Base-by-base conservation (phyloP, 352 stramenopile genomes). In the Globisporangium spinosum region DNA sequence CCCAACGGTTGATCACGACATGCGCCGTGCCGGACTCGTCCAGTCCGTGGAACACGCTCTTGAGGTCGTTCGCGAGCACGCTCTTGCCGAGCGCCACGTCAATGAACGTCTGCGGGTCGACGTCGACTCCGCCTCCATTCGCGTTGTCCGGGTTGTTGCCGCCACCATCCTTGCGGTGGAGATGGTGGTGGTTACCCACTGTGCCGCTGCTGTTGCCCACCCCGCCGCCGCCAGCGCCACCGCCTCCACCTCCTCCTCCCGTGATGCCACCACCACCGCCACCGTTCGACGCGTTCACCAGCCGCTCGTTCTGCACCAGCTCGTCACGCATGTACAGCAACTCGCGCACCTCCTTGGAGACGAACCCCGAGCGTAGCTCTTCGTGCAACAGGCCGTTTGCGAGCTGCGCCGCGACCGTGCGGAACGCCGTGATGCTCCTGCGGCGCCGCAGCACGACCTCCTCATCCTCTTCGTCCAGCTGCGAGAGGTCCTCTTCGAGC, bases 1-100 rank as follows among this genome's bases (percentile, higher is more conserved):
- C 83, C 87, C 89, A 96, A 47, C 82, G 79, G 68, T 96, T 96
- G 35, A 96, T 64, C 22, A 92, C 83, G 0, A 96, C 83, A 57
- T 96, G 89, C 8, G 83, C 87, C 20, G 75, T 78, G 32, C 87
- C 89, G 55, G 75, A 74, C 61, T 94, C 89, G 58, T 92, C 76
- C 2, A 96, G 71, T 5, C 87, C 88, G 65, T 96, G 86, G 68
- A 89, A 96, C 2, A 96, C 83, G 20, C 78, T 73, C 70, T 96
- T 95, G 47, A 96, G 67, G 64, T 96, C 89, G 76, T 94, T 94
- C 12, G 89, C 87, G 20, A 96, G 72, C 55, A 92, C 75, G 69
- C 87, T 94, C 32, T 90, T 85, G 27, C 76, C 74, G 27, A 96
- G 66, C 22, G 87, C 84, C 12, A 94, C 78, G 67, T 94, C 89